Base-by-base conservation (phyloP, 2,329 filamentous ascomycete species). In the Diaporthe longicolla region DNA sequence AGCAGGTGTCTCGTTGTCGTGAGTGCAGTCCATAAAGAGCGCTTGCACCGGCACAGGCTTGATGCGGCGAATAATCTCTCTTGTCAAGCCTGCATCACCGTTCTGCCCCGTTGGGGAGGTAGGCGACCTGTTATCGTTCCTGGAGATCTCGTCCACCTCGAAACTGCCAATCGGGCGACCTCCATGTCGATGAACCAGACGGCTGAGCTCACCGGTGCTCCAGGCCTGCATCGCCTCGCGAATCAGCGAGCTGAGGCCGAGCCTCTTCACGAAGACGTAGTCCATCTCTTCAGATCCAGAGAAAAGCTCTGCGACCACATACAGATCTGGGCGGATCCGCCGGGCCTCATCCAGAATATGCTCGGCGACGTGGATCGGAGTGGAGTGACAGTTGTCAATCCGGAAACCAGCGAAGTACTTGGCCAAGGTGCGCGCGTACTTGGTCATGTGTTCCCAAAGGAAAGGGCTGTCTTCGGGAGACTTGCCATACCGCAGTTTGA, bases 191-290 rank as follows among this genome's bases (percentile, higher is more conserved):
- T 99, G 97, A 15, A 99, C 95, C 45, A 99, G 88, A 59, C 95
- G 89, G 83, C 95, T 98, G 76, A 99, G 88, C 83, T 99, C 97
- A 15, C 91, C 94, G 1, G 97, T 98, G 81, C 93, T 96, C 96
- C 96, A 98, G 43, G 95, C 94, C 82, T 99, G 97, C 97, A 99
- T 99, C 15, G 96, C 96, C 84, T 99, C 97, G 74, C 97, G 92
- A 77, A 99, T 98, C 68, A 99, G 89, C 9, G 95, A 94, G 82
- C 94, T 97, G 72, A 99, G 89, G 8, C 97, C 97, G 2, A 99
- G 90, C 32, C 95, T 91, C 85, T 97, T 97, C 77, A 98, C 95
- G 81, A 98, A 99, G 71, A 97, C 89, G 80, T 97, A 98, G 81
- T 99, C 97, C 87, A 94, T 98, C 80, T 97, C 93, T 82, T 99